Conservation (phyloP, 139 green algal genomes). For the Trebouxia sp. region DNA sequence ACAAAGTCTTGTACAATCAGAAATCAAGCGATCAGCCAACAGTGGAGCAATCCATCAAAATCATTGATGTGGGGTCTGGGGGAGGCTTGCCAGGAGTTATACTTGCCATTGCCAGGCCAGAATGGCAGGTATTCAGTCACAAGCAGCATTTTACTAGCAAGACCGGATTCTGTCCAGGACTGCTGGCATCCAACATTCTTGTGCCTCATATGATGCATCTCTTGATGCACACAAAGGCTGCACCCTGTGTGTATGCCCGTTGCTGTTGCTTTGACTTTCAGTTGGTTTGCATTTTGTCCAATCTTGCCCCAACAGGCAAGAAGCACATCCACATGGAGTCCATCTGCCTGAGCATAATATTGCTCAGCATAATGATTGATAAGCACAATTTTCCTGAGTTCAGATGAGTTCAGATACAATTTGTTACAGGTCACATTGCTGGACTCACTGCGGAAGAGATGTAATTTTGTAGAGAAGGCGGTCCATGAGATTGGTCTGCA, state of each 20-base stretch:
- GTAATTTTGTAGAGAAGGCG: constrained; percentile 45
- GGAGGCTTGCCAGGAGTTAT: constrained; percentile 86
- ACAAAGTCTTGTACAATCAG: not conserved
- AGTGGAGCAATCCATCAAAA: constrained; percentile 7
- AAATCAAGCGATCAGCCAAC: not conserved
- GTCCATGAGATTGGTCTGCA: constrained; percentile 41
- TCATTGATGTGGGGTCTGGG: constrained; percentile 92
- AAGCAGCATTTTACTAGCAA: not conserved
- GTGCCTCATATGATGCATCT: too few relatives aligned
- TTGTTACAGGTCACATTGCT: constrained; percentile 72
- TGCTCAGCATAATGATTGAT: too few relatives aligned
- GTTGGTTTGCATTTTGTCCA: too few relatives aligned
- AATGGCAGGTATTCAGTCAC: constrained; percentile 54
- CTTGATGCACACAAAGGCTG: too few relatives aligned
- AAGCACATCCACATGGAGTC: too few relatives aligned
- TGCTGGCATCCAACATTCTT: too few relatives aligned
- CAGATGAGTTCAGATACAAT: too few relatives aligned
- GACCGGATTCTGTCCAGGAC: too few relatives aligned
- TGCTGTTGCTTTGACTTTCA: not conserved
- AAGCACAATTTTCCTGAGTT: too few relatives aligned
- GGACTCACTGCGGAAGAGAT: constrained; percentile 80
- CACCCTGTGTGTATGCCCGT: too few relatives aligned
- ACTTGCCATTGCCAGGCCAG: constrained; percentile 74
- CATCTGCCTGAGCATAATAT: too few relatives aligned
- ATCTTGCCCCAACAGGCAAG: too few relatives aligned